Base-by-base conservation (phyloP, 345 rosid species). In the Citrus glauca region DNA sequence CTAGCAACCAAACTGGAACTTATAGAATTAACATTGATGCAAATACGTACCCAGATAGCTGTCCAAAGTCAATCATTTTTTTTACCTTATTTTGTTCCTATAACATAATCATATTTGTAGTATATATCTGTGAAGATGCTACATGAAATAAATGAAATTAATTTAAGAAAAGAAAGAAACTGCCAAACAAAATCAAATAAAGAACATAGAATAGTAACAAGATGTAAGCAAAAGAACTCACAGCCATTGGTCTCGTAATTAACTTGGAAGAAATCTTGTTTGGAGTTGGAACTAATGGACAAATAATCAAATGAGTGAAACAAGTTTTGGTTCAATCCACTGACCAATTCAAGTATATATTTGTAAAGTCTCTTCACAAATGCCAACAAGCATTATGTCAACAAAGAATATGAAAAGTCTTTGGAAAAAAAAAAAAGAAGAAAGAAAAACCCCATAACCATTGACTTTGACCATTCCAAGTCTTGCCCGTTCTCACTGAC, bases 231-330 rank as follows among this genome's bases (percentile, higher is more conserved):
- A 6, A 69, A 22, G 50, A 50, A 70, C 74, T 50, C 62, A 70
- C 74, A 16, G 74, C 74, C 74, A 70, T 70, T 70, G 10, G 37
- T 9, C 60, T 53, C 53, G 57, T 25, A 70, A 70, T 4, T 65
- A 45, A 45, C 50, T 45, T 55, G 61, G 6, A 35, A 37, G 13
- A 70, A 27, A 62, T 33, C 35, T 28, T 70, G 7, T 68, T 42
- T 70, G 57, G 57, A 53, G 7, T 53, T 53, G 57, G 56, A 53
- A 17, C 19, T 3, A 45, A 45, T 11, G 50, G 50, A 69, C 30
- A 40, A 24, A 24, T 24, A 66, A 66, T 25, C 42, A 25, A 5
- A 40, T 22, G 22, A 68, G 20, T 22, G 10, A 40, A 40, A 68
- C 42, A 68, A 68, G 19, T 38, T 40, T 28, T 37, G 72, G 24